Evolutionary conservation across 768 basidiomycete species (phyloP), one percentile per base, ranked within the genome.

Genomic region (Suillus clintonianus): DNA sequence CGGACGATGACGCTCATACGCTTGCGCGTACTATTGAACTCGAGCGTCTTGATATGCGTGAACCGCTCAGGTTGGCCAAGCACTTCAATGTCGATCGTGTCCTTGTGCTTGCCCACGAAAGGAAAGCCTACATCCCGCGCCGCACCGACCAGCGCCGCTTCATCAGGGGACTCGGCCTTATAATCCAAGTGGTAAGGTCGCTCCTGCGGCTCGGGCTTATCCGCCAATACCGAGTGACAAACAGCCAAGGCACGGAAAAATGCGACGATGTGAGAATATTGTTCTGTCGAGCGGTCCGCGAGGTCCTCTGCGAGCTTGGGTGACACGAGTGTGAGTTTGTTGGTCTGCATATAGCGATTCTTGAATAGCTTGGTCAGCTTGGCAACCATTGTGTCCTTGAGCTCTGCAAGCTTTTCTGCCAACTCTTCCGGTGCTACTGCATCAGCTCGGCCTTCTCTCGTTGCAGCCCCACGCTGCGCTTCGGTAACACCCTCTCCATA

Each of bases 401-500:
- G 82, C 19, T 68, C 75, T 0, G 78, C 80, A 14, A 98, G 82
- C 71, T 88, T 85, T 60, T 81, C 83, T 43, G 82, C 83, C 57
- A 97, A 85, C 71, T 94, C 92, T 59, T 84, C 82, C 11, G 90
- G 89, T 63, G 90, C 86, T 61, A 89, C 73, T 0, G 84, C 72
- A 42, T 92, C 87, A 2, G 80, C 83, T 42, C 82, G 83, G 11
- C 95, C 95, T 66, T 94, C 86, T 1, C 96, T 85, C 59, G 90
- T 90, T 1, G 93, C 94, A 0, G 94, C 91, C 41, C 96, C 97
- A 27, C 94, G 87, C 77, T 96, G 95, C 0, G 96, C 97, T 76
- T 99, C 97, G 0, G 97, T 98, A 64, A 98, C 74, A 9, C 96
- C 96, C 71, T 99, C 97, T 11, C 97, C 97, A 71, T 97, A 99